Evolutionary conservation across 225 moss, liverwort and hornwort genomes (phyloP).

Genomic region (Asterella californica): DNA sequence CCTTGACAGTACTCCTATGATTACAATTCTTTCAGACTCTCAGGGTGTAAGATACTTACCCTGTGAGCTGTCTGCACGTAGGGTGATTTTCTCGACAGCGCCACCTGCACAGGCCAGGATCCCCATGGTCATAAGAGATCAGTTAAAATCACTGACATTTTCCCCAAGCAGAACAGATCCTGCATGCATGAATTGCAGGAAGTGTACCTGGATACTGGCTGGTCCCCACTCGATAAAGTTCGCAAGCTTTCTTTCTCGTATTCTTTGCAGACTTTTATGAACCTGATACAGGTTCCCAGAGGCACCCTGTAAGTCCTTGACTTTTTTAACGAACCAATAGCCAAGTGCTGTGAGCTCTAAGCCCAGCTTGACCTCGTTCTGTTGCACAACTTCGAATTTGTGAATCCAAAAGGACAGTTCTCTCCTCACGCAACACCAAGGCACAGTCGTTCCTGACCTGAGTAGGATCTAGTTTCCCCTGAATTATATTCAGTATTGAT

Average conservation of each 20-base stretch:
- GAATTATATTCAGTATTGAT: slow-evolving; percentile 95
- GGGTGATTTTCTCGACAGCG: slow-evolving; percentile 94
- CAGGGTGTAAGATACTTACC: slow-evolving; percentile 40
- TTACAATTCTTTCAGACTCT: background rate
- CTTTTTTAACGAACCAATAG: background rate
- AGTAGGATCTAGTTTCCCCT: slow-evolving; percentile 99
- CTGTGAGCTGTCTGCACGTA: slow-evolving; percentile 99
- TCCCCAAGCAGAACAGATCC: background rate
- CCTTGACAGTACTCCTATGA: background rate
- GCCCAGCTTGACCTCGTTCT: background rate
- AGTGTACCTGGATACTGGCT: slow-evolving; percentile 92
- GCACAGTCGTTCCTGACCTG: slow-evolving; percentile 46
- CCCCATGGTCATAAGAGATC: background rate
- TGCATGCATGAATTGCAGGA: background rate
- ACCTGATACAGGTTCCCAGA: slow-evolving; percentile 44
- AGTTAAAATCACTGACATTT: background rate
- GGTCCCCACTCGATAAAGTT: slow-evolving; percentile 99
- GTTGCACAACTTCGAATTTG: background rate
- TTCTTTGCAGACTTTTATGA: slow-evolving; percentile 96
- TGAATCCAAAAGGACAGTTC: background rate
- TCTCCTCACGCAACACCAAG: background rate
- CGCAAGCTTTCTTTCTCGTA: slow-evolving; percentile 97
- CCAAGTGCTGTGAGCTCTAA: background rate
- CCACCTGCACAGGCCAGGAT: slow-evolving; percentile 54
- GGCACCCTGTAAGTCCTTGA: no score